These are phyloP conservation scores for Colletotrichum chlorophyti DNA, from an alignment of 2,329 filamentous ascomycete genomes.

Conservation along the genomic window DNA sequence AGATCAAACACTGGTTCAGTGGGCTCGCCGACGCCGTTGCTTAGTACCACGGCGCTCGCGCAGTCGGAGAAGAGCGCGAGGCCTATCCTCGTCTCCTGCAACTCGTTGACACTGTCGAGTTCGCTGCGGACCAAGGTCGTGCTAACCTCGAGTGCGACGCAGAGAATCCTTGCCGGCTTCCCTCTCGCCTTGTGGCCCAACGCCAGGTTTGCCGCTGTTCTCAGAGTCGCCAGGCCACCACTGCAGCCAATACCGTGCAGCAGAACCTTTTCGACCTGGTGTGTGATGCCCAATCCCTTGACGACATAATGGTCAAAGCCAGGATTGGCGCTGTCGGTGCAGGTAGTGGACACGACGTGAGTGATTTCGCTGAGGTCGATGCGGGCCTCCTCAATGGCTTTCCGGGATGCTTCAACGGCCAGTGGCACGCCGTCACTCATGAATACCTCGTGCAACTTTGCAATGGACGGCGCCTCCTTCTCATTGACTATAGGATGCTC, in stretches of 20 bases:
- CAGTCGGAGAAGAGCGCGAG: conserved; percentile 74
- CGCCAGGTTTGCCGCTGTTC: conserved; percentile 72
- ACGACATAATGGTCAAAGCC: conserved; percentile 72
- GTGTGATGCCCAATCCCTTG: conserved; percentile 62
- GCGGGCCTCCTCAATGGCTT: conserved; percentile 62
- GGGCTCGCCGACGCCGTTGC: conserved; percentile 63
- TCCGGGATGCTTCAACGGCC: conserved; percentile 59
- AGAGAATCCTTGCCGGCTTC: conserved; percentile 67
- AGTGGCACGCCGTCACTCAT: conserved; percentile 64
- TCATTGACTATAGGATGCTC: conserved; percentile 69
- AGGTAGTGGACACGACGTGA: conserved; percentile 72
- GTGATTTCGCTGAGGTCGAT: conserved; percentile 63
- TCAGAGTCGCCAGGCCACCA: conserved; percentile 66
- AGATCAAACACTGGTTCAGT: conserved; percentile 62
- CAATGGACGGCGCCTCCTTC: conserved; percentile 58
- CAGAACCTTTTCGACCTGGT: conserved; percentile 67
- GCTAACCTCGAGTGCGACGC: conserved; percentile 69
- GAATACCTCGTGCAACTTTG: conserved; percentile 61
- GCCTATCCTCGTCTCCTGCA: conserved; percentile 69
- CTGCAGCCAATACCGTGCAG: conserved; percentile 72
- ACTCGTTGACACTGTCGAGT: conserved; percentile 65
- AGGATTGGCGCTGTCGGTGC: conserved; percentile 73
- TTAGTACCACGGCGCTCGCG: conserved; percentile 69
- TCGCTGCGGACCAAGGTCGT: conserved; percentile 69
- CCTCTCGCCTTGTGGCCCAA: conserved; percentile 66